Percentiles rank a stretch among this genome's conserved stretches.
These are phyloP conservation scores for Saturnispora galanensis DNA, from an alignment of 805 yeast species.

Conservation along the genomic window DNA sequence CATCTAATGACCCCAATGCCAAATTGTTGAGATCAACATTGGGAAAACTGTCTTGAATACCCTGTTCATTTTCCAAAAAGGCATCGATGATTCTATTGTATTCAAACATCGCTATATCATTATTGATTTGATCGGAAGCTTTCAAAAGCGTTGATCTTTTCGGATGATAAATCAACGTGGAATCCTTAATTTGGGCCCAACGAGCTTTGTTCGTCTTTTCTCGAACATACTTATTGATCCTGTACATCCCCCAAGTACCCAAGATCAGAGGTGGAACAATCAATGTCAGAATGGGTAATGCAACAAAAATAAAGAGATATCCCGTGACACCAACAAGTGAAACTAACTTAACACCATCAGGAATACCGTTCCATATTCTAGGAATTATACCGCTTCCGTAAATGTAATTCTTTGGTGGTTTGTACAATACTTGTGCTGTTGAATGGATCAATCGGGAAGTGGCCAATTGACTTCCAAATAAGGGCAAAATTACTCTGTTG, in stretches of 20 bases:
- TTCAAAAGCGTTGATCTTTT: slow-evolving; percentile 13
- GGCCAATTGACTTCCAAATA: not conserved
- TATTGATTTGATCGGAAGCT: slow-evolving; percentile 22
- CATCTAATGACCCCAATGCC: slow-evolving; percentile 25
- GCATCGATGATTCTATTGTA: slow-evolving; percentile 24
- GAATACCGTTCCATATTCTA: slow-evolving; percentile 17
- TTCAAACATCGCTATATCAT: slow-evolving; percentile 24
- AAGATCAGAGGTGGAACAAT: slow-evolving; percentile 25
- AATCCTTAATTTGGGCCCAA: slow-evolving; percentile 19
- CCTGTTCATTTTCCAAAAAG: slow-evolving; percentile 23
- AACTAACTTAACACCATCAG: slow-evolving; percentile 23
- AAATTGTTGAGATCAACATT: slow-evolving; percentile 16
- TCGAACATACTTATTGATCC: slow-evolving; percentile 10
- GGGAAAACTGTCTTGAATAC: slow-evolving; percentile 20
- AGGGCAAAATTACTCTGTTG: too few species aligned
- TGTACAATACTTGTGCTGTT: slow-evolving; percentile 4
- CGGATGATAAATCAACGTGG: slow-evolving; percentile 21
- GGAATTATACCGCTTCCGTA: slow-evolving; percentile 9
- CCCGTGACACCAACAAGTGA: slow-evolving; percentile 20
- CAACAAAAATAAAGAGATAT: slow-evolving; percentile 24
- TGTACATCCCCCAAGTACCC: slow-evolving; percentile 18
- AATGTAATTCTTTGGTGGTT: slow-evolving; percentile 20
- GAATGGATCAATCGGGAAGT: not conserved
- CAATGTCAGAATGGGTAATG: slow-evolving; percentile 24
- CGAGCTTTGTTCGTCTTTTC: slow-evolving; percentile 13